Conservation (phyloP, 257 asterid genomes). For the Plantago ovata region DNA sequence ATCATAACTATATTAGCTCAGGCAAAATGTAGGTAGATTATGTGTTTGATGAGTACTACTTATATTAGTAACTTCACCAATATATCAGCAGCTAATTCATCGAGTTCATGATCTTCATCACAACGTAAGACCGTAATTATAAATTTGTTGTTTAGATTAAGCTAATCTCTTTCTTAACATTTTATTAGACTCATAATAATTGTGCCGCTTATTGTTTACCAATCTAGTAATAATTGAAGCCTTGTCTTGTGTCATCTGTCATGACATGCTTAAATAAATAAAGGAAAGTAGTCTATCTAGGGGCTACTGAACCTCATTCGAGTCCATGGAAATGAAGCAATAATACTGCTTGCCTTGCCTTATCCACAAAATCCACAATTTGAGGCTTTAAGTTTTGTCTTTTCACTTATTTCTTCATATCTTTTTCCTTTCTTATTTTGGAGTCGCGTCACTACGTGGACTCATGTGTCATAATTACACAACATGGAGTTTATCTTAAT, state of each 20-base stretch:
- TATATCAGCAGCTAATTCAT: too few relatives aligned
- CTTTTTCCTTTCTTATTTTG: not conserved
- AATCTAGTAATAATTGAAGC: not conserved
- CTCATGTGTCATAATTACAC: not conserved
- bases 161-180: too few relatives aligned
- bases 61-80: too few relatives aligned
- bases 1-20: too few relatives aligned
- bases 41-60: too few relatives aligned
- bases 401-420: not conserved
- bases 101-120: too few relatives aligned
- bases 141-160: too few relatives aligned
- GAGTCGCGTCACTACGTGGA: not conserved
- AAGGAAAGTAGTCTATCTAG: not conserved
- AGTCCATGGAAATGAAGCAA: conserved; percentile 7
- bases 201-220: too few relatives aligned
- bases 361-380: conserved; percentile 2
- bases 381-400: not conserved
- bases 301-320: not conserved
- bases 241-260: not conserved
- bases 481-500: not conserved
- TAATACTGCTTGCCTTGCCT: not conserved
- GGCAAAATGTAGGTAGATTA: too few relatives aligned
- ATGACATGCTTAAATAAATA: conserved; percentile 2
- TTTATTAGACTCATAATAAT: too few relatives aligned
- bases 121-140: too few relatives aligned